Percentiles rank a stretch among this genome's conserved stretches.
Evolutionary conservation across 1,139 yeast genomes (phyloP).

Genomic region (Magnusiomyces tetraspermus): DNA sequence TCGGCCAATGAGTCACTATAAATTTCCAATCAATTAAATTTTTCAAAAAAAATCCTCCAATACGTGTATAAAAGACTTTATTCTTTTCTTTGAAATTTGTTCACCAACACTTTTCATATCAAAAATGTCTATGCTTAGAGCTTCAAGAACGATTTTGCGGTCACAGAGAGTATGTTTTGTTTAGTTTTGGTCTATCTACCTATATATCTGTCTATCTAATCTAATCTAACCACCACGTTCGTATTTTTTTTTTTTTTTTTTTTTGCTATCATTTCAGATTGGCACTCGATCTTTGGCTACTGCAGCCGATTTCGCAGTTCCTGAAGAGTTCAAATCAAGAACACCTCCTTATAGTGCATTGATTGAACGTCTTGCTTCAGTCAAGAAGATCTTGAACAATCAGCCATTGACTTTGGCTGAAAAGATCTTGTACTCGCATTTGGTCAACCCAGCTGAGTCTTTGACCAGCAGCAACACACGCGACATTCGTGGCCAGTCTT

Average conservation of each 20-base stretch:
- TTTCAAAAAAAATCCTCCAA: neutral
- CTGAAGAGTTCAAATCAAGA: constrained; percentile 53
- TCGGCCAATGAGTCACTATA: neutral
- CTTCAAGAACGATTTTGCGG: neutral
- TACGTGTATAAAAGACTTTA: neutral
- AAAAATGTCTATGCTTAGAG: constrained; percentile 3
- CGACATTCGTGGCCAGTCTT: constrained; percentile 83
- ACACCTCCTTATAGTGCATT: constrained; percentile 84
- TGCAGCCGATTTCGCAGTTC: constrained; percentile 36
- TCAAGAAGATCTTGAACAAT: constrained; percentile 52
- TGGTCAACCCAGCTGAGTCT: constrained; percentile 75
- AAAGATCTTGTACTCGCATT: constrained; percentile 84
- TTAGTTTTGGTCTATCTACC: neutral
- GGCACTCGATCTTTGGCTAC: constrained; percentile 8
- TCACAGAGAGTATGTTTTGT: neutral
- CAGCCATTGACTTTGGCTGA: constrained; percentile 87
- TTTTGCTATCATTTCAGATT: neutral
- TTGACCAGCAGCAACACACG: constrained; percentile 37
- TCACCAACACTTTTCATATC: neutral
- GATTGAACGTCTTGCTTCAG: constrained; percentile 50
- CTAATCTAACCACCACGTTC: too few species aligned
- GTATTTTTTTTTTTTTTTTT: neutral
- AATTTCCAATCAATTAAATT: neutral
- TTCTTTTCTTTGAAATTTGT: neutral
- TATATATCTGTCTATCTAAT: neutral